Conservation (phyloP, 441 rosid species). For the Pelargonium cotyledonis region DNA sequence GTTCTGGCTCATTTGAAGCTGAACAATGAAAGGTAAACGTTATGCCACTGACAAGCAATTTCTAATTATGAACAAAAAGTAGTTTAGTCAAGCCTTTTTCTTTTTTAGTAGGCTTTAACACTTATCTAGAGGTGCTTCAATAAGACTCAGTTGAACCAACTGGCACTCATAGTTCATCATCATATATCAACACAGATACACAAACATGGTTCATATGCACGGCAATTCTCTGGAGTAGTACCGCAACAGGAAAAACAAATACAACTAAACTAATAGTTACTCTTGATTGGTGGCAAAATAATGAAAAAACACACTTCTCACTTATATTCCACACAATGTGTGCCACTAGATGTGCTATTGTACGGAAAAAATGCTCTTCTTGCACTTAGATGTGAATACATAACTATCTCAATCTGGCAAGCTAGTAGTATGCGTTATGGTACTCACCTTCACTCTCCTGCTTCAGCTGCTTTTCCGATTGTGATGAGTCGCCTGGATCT, state of each 20-base stretch:
- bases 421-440: conserved; percentile 14
- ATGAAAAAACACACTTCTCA: neutral
- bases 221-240: neutral
- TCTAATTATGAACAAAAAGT: neutral
- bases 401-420: too few relatives aligned
- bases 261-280: neutral
- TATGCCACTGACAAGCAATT: neutral
- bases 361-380: too few relatives aligned
- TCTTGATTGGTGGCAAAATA: neutral
- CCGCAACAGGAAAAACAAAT: neutral
- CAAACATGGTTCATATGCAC: neutral
- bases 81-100: neutral
- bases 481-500: conserved; percentile 33
- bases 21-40: neutral
- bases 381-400: too few relatives aligned
- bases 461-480: conserved; percentile 31
- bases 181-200: neutral
- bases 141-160: conserved; percentile 5
- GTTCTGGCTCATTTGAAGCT: conserved; percentile 1
- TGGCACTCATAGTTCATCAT: neutral
- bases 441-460: conserved; percentile 41
- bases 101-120: neutral
- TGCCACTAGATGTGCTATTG: conserved; percentile 1
- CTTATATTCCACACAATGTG: neutral
- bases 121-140: neutral